Evolutionary conservation across 108 stramenopile species (phyloP).

Genomic region (Epipyxis sp.): DNA sequence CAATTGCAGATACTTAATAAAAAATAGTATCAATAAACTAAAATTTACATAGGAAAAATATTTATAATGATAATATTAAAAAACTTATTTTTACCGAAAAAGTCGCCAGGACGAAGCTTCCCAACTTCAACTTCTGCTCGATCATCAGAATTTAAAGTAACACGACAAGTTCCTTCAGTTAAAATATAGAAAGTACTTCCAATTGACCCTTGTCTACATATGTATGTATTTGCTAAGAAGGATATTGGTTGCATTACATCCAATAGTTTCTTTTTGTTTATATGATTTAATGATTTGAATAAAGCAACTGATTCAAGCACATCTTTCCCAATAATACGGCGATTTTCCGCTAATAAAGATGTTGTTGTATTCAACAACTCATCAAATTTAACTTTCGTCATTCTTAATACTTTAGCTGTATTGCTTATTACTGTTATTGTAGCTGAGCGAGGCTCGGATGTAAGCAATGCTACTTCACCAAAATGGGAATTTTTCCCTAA

Average conservation of each 20-base stretch:
- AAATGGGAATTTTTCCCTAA: background rate
- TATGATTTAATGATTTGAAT: background rate
- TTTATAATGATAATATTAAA: no score
- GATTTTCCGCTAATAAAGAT: background rate
- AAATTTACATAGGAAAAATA: no score
- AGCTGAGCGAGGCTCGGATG: slow-evolving; percentile 23
- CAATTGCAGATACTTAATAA: no score
- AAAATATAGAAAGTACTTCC: slow-evolving; percentile 32
- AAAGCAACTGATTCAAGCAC: slow-evolving; percentile 15
- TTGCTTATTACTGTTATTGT: slow-evolving; percentile 23
- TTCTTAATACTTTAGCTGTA: background rate
- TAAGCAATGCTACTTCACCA: slow-evolving; percentile 25
- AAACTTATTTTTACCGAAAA: no score
- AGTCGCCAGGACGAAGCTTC: slow-evolving; percentile 12
- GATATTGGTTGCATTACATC: slow-evolving; percentile 25
- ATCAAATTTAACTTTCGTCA: slow-evolving; percentile 26
- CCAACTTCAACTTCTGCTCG: slow-evolving; percentile 11
- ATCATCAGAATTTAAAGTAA: slow-evolving; percentile 16
- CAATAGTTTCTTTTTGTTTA: slow-evolving; percentile 16
- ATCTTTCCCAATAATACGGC: background rate
- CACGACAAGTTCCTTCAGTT: slow-evolving; percentile 20
- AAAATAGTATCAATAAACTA: no score
- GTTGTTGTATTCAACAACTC: background rate
- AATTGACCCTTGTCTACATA: slow-evolving; percentile 26
- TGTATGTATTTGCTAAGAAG: slow-evolving; percentile 7